Percentiles rank a stretch among this genome's conserved stretches.
Conservation (phyloP, 192 early-diverging fungal species). For the Umbelopsis sp. region DNA sequence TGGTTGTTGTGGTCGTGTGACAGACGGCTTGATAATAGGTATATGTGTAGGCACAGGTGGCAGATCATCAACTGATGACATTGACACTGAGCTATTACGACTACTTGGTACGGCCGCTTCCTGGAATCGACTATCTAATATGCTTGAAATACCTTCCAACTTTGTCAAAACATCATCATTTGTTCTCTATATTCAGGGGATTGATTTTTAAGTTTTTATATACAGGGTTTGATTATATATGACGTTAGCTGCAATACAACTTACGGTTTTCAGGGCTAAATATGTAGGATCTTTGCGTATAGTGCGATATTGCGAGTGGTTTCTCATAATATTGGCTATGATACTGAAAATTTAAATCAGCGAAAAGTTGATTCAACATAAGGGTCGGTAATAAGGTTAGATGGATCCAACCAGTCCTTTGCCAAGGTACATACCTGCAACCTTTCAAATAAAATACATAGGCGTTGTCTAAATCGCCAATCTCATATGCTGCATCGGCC, state of each 20-base stretch:
- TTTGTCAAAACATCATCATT: not conserved
- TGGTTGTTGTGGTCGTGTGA: conserved; percentile 23
- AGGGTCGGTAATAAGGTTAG: not conserved
- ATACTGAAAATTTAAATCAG: conserved; percentile 42
- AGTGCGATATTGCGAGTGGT: conserved; percentile 44
- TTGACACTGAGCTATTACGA: not conserved
- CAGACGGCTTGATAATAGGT: conserved; percentile 15
- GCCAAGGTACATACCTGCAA: conserved; percentile 29
- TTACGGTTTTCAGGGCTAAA: conserved; percentile 43
- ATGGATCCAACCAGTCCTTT: not conserved
- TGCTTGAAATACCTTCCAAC: conserved; percentile 19
- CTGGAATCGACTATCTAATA: conserved; percentile 32
- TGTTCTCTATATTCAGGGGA: not conserved
- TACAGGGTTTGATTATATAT: too few species aligned
- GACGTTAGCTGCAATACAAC: too few species aligned
- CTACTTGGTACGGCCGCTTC: not conserved
- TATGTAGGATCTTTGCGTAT: conserved; percentile 48
- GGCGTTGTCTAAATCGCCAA: conserved; percentile 30
- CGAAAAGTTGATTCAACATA: not conserved
- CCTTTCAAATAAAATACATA: conserved; percentile 42
- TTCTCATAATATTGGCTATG: conserved; percentile 47
- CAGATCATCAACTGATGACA: conserved; percentile 1
- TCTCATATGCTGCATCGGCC: conserved; percentile 28
- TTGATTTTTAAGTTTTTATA: too few species aligned
- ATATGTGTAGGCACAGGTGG: conserved; percentile 21